These are phyloP conservation scores for Aegilops tauschii DNA, from an alignment of 176 grass and related monocot species.

Conservation along the genomic window DNA sequence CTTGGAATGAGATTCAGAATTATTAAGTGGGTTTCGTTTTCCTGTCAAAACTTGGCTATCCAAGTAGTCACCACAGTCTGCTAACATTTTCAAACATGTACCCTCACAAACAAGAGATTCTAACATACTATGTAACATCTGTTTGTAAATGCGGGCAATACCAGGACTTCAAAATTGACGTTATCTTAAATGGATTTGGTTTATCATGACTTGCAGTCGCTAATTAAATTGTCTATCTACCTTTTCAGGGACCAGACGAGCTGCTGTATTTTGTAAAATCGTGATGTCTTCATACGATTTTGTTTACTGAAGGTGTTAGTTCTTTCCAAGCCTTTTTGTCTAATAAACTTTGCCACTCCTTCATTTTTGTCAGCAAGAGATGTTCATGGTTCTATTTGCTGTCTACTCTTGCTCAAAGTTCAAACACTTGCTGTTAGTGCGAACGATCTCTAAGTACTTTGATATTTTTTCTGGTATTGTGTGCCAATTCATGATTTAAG, in stretches of 20 bases:
- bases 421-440: not conserved
- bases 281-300: not conserved
- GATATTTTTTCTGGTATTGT: not conserved
- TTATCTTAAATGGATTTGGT: conserved; percentile 13
- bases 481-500: not conserved
- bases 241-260: conserved; percentile 54
- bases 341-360: not conserved
- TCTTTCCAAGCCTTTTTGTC: not conserved
- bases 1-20: not conserved
- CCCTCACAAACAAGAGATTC: not conserved
- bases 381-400: not conserved
- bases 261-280: conserved; percentile 69
- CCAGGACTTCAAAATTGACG: not conserved
- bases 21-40: not conserved
- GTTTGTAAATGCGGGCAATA: not conserved
- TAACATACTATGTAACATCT: not conserved
- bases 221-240: conserved; percentile 14
- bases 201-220: conserved; percentile 7
- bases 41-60: not conserved
- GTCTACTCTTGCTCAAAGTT: not conserved
- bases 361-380: conserved; percentile 3
- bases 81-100: conserved; percentile 13
- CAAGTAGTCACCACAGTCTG: not conserved
- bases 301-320: conserved; percentile 37
- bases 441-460: not conserved